phyloP scores from a whole-genome alignment of 2,329 filamentous ascomycete genomes.

The Albifimbria verrucaria region DNA sequence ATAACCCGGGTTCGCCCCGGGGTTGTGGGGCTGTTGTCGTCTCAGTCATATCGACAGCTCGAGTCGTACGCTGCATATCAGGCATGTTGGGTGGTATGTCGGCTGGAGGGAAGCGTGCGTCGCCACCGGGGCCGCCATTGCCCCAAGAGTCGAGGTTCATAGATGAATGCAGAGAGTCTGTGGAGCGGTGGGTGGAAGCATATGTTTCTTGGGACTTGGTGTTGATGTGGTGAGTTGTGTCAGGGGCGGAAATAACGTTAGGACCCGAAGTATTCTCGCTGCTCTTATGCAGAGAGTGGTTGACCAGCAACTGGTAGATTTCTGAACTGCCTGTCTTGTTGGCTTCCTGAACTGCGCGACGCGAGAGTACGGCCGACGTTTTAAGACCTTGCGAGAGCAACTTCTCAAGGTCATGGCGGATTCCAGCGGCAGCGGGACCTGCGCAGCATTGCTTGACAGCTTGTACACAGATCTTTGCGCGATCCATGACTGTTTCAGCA shows the following conservation, averaged over 20 bases:
- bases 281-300: neutral
- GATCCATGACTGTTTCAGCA: slow-evolving; percentile 43
- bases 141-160: neutral
- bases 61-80: neutral
- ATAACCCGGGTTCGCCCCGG: slow-evolving; percentile 26
- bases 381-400: slow-evolving; percentile 44
- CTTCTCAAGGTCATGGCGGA: slow-evolving; percentile 46
- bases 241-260: neutral
- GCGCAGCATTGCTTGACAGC: slow-evolving; percentile 49
- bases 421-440: slow-evolving; percentile 47
- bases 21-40: slow-evolving; percentile 1
- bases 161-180: neutral
- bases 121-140: no score
- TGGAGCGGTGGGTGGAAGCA: neutral
- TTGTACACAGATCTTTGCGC: slow-evolving; percentile 47
- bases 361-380: slow-evolving; percentile 16
- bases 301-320: neutral
- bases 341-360: slow-evolving; percentile 11
- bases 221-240: neutral
- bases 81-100: neutral
- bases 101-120: neutral
- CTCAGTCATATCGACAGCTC: neutral
- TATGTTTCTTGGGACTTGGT: neutral
- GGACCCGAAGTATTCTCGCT: neutral
- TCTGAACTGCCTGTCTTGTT: slow-evolving; percentile 2